Base-by-base conservation (phyloP, 2,329 filamentous ascomycete species). In the Emergomyces orientalis region DNA sequence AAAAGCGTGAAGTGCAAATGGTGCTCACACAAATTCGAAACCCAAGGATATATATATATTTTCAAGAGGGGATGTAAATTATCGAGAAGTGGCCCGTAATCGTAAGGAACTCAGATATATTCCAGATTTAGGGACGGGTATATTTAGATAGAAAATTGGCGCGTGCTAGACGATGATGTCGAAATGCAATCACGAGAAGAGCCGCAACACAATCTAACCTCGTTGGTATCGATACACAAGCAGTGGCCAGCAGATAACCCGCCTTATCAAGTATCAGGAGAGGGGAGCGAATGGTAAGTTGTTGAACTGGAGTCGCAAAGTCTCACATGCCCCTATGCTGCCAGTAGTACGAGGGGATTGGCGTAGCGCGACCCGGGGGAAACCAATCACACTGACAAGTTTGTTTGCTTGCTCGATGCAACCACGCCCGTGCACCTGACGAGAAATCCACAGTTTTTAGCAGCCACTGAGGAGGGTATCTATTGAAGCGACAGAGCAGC, bases 281-380 rank as follows among this genome's bases (percentile, higher is more conserved):
- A 43, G 27, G n/a, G 39, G 32, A 59, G 13, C 22, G 39, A 45
- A 45, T 32, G 55, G 19, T 37, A 41, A 43, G 39, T 3, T 39
- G 34, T 45, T 43, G 37, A 45, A n/a, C 41, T 25, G 41, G 41
- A 19, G 39, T 19, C 39, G 56, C 56, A n/a, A n/a, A 45, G 39
- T 58, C 55, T 45, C 39, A 58, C 37, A 58, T 45, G 25, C 56
- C 37, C 56, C 39, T 45, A 30, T 43, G 37, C 39, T n/a, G 39
- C 14, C 6, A 4, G 39, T 45, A 17, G 39, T 27, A 45, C 56
- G 56, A 59, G 49, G 41, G 25, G 25, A 32, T 43, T 45, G 56
- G 56, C 27, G 56, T 22, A 59, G 39, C 22, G 39, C 56, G 32
- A 30, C 27, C n/a, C 39, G 32, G 39, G 56, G 56, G 39, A 25